These are phyloP conservation scores for Papiliotrema fonsecae DNA, from an alignment of 1,284 basidiomycete genomes.

Conservation along the genomic window DNA sequence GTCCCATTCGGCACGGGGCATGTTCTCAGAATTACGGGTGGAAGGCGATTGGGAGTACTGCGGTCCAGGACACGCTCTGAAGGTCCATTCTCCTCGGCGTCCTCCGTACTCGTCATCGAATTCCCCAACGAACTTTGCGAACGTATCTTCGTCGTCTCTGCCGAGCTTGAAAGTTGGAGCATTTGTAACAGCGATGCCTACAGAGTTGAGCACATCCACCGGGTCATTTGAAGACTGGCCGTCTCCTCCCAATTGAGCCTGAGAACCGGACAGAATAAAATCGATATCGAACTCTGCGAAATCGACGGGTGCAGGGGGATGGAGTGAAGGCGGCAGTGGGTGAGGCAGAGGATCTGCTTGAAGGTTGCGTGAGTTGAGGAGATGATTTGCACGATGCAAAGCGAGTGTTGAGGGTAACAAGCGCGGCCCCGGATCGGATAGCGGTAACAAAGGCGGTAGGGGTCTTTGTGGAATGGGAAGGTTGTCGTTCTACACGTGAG, in stretches of 20 bases:
- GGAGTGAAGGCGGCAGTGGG: constrained; percentile 43
- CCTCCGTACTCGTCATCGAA: constrained; percentile 49
- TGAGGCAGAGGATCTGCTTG: constrained; percentile 45
- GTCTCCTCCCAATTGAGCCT: constrained; percentile 34
- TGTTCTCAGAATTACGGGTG: background rate
- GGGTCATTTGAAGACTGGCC: constrained; percentile 18
- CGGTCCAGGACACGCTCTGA: constrained; percentile 24
- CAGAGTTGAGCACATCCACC: constrained; percentile 11
- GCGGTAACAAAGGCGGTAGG: constrained; percentile 43
- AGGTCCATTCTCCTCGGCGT: constrained; percentile 50
- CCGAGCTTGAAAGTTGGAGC: constrained; percentile 23
- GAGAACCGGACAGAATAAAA: constrained; percentile 48
- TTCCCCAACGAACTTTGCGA: constrained; percentile 50
- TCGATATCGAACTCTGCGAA: constrained; percentile 51
- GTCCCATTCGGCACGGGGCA: constrained; percentile 39
- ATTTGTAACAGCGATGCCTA: background rate
- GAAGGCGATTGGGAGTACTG: background rate
- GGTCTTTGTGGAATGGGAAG: constrained; percentile 23
- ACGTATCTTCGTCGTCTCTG: constrained; percentile 47
- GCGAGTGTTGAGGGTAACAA: constrained; percentile 45
- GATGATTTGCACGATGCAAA: constrained; percentile 45
- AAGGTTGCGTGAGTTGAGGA: constrained; percentile 42
- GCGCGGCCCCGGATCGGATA: constrained; percentile 48
- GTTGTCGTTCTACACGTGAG: background rate
- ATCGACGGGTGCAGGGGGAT: constrained; percentile 47